phyloP scores from a whole-genome alignment of 345 rosid species.

The Lagerstroemia speciosa region DNA sequence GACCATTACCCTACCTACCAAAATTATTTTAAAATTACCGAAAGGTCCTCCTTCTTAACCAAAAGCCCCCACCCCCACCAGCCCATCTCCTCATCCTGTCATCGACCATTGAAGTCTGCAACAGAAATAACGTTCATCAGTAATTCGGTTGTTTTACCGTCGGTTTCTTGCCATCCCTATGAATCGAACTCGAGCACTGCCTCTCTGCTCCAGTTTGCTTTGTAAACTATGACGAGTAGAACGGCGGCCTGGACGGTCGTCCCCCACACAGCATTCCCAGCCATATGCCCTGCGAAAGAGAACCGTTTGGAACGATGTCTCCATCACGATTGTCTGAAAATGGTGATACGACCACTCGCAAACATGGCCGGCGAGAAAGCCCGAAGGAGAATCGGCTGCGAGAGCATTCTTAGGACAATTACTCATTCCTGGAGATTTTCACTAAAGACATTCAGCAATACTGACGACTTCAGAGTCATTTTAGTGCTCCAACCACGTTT shows the following conservation, averaged over 20 bases:
- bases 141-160: too few species aligned
- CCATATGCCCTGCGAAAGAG: slow-evolving; percentile 53
- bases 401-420: too few species aligned
- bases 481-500: too few species aligned
- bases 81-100: slow-evolving; percentile 63
- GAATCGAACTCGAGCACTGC: slow-evolving; percentile 12
- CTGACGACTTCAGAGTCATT: too few species aligned
- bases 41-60: too few species aligned
- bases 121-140: too few species aligned
- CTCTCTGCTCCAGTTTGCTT: slow-evolving; percentile 63
- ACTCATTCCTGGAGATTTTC: background rate
- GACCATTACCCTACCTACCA: too few species aligned
- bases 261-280: slow-evolving; percentile 58
- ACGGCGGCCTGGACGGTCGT: slow-evolving; percentile 43
- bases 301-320: too few species aligned
- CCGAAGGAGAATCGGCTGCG: too few species aligned
- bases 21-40: too few species aligned
- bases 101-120: slow-evolving; percentile 62
- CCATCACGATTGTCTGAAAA: background rate
- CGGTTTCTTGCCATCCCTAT: too few species aligned
- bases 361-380: background rate
- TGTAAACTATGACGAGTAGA: slow-evolving; percentile 48
- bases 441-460: too few species aligned
- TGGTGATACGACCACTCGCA: background rate
- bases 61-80: slow-evolving; percentile 36